phyloP scores from a whole-genome alignment of 306 rosid species.

The Canavalia gladiata region DNA sequence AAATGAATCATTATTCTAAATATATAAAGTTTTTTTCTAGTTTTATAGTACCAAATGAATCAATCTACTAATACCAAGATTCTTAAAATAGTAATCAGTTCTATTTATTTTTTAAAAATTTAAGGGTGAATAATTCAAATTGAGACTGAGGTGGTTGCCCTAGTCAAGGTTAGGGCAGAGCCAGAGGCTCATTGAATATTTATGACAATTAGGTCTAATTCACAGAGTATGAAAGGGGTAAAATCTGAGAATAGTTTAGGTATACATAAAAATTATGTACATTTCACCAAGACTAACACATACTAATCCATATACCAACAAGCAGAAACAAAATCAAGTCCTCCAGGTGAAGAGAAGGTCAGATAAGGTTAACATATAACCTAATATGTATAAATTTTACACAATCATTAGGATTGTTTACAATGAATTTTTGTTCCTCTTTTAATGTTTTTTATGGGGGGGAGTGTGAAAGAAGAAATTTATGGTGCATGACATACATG shows the following conservation, averaged over 20 bases:
- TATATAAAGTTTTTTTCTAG: not conserved
- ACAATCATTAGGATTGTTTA: slow-evolving; percentile 43
- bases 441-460: not conserved
- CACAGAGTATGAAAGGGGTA: not conserved
- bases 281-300: slow-evolving; percentile 23
- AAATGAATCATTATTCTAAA: no score
- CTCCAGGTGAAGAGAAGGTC: slow-evolving; percentile 41
- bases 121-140: not conserved
- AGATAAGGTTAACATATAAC: slow-evolving; percentile 16
- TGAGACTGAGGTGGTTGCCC: not conserved
- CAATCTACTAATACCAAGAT: not conserved
- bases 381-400: slow-evolving; percentile 44
- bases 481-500: slow-evolving; percentile 24
- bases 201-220: not conserved
- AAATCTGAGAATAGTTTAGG: slow-evolving; percentile 21
- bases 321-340: not conserved
- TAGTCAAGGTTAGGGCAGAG: not conserved
- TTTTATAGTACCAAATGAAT: not conserved
- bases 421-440: slow-evolving; percentile 13
- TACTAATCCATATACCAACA: slow-evolving; percentile 42
- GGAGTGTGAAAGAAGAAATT: slow-evolving; percentile 30
- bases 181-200: not conserved
- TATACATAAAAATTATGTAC: slow-evolving; percentile 21
- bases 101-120: no score
- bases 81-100: not conserved